These are phyloP conservation scores for Trypanosoma rangeli DNA, from an alignment of 208 protist genomes.

Conservation along the genomic window DNA sequence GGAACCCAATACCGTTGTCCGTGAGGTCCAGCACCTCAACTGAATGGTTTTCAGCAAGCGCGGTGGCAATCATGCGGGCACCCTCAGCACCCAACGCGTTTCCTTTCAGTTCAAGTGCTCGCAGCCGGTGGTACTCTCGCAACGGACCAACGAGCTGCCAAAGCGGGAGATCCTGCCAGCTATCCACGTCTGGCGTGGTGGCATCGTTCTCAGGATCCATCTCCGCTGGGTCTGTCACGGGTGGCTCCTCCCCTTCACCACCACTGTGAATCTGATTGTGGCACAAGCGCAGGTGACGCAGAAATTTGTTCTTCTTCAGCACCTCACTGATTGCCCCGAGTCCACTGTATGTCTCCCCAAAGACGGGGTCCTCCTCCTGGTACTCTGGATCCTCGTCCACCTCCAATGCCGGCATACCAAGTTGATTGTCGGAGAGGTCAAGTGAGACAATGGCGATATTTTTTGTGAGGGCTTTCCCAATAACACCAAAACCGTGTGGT, in stretches of 20 bases:
- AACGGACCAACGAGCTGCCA: slow-evolving; percentile 76
- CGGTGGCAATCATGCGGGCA: slow-evolving; percentile 76
- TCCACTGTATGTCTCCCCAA: slow-evolving; percentile 73
- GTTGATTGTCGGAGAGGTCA: slow-evolving; percentile 70
- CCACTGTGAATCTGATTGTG: slow-evolving; percentile 84
- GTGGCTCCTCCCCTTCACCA: slow-evolving; percentile 55
- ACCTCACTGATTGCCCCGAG: slow-evolving; percentile 83
- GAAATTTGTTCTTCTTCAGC: slow-evolving; percentile 91
- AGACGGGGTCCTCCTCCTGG: slow-evolving; percentile 74
- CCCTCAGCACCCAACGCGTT: slow-evolving; percentile 68
- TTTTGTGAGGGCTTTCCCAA: slow-evolving; percentile 84
- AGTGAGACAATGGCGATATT: slow-evolving; percentile 75
- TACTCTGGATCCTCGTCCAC: slow-evolving; percentile 74
- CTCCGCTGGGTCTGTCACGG: slow-evolving; percentile 27
- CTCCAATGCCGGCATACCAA: slow-evolving; percentile 47
- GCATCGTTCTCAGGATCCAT: slow-evolving; percentile 50
- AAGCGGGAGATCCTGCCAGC: slow-evolving; percentile 72
- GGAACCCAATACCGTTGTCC: slow-evolving; percentile 72
- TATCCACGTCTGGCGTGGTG: slow-evolving; percentile 28
- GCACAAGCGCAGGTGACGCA: slow-evolving; percentile 65
- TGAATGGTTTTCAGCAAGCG: slow-evolving; percentile 66
- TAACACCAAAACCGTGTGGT: slow-evolving; percentile 73
- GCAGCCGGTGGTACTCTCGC: slow-evolving; percentile 67
- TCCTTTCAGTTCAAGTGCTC: slow-evolving; percentile 72
- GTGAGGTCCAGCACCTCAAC: slow-evolving; percentile 76